Conservation (phyloP, 345 rosid genomes). For the Erysimum cheiranthoides region DNA sequence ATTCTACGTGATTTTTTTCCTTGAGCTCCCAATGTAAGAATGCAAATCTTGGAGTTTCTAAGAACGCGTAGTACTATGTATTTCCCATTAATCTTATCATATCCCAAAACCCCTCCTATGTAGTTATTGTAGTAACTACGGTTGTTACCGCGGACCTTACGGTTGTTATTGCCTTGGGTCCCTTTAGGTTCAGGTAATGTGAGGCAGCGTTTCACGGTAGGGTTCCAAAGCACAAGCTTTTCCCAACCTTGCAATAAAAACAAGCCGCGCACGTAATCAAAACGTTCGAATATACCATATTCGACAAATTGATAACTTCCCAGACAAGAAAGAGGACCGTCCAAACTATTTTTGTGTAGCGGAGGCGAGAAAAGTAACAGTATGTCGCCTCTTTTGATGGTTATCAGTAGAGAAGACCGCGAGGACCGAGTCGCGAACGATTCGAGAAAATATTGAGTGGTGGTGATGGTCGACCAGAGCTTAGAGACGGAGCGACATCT, state of each 20-base stretch:
- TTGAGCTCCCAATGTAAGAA: slow-evolving; percentile 5
- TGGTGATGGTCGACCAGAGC: slow-evolving; percentile 14
- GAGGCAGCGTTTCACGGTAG: not conserved
- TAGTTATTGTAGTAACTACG: too few relatives aligned
- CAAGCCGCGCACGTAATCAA: not conserved
- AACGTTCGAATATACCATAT: too few relatives aligned
- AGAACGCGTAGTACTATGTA: not conserved
- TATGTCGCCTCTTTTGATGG: not conserved
- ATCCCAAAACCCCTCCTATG: not conserved
- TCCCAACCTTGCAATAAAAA: not conserved
- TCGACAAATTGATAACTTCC: not conserved
- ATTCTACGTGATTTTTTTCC: not conserved
- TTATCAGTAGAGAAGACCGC: not conserved
- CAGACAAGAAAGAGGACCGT: not conserved
- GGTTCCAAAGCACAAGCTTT: slow-evolving; percentile 1
- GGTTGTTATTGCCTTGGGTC: not conserved
- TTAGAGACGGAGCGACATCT: slow-evolving; percentile 8
- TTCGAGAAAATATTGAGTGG: not conserved
- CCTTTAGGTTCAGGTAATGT: not conserved
- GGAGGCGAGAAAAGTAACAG: not conserved
- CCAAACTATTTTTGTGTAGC: not conserved
- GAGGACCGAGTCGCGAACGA: not conserved
- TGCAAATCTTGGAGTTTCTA: not conserved
- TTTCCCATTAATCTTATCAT: not conserved
- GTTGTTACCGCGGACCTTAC: too few relatives aligned